These are phyloP conservation scores for Alternaria dauci DNA, from an alignment of 2,329 filamentous ascomycete genomes.

Conservation along the genomic window DNA sequence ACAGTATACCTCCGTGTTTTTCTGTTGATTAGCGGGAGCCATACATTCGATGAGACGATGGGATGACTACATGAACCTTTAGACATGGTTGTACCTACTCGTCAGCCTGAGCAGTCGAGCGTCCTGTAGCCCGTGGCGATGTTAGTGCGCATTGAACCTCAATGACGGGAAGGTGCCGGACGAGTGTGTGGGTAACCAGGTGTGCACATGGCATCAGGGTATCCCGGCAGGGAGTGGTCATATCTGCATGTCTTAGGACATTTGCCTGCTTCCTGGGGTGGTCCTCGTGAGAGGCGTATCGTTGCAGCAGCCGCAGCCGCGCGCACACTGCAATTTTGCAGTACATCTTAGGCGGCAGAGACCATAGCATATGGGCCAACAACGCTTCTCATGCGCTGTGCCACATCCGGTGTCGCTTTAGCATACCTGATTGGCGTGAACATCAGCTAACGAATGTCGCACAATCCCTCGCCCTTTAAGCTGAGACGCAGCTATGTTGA, in stretches of 20 bases:
- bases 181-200: neutral
- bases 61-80: neutral
- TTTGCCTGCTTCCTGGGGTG: conserved; percentile 7
- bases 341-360: neutral
- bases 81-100: neutral
- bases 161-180: neutral
- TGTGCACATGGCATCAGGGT: conserved; percentile 1
- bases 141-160: neutral
- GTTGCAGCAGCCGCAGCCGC: neutral
- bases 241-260: neutral
- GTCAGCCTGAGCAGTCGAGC: neutral
- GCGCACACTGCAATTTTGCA: neutral
- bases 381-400: conserved; percentile 6
- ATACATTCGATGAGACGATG: neutral
- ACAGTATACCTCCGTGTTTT: neutral
- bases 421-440: conserved; percentile 6
- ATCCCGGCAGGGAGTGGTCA: neutral
- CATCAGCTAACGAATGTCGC: conserved; percentile 1
- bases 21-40: neutral
- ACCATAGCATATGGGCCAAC: conserved; percentile 9
- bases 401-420: conserved; percentile 4
- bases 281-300: neutral
- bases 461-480: conserved; percentile 9
- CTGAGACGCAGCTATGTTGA: neutral
- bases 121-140: neutral